Conservation (phyloP, 176 grass and related monocot species). For the Eragrostis nindensis region DNA sequence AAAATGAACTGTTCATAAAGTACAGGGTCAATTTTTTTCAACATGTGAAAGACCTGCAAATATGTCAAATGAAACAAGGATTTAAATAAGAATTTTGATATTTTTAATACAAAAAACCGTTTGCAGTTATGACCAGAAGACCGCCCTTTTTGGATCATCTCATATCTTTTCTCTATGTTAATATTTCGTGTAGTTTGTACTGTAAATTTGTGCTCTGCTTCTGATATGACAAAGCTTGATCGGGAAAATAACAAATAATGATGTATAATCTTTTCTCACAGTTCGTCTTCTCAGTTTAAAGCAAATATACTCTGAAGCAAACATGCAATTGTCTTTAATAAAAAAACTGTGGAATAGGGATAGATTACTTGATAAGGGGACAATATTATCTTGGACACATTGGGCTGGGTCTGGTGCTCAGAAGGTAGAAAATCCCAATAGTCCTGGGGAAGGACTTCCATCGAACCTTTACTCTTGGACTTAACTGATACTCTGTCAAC, state of each 20-base stretch:
- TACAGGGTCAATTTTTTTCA: slow-evolving; percentile 74
- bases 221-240: background rate
- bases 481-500: slow-evolving; percentile 59
- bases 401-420: slow-evolving; percentile 54
- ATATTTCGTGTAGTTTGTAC: slow-evolving; percentile 6
- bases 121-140: background rate
- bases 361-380: slow-evolving; percentile 89
- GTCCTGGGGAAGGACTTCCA: slow-evolving; percentile 70
- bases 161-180: slow-evolving; percentile 32
- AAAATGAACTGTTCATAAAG: slow-evolving; percentile 63
- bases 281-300: background rate
- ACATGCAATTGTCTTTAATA: slow-evolving; percentile 23
- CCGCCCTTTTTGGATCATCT: background rate
- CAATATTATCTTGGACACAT: slow-evolving; percentile 61
- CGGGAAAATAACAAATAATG: background rate
- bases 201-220: slow-evolving; percentile 22
- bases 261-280: background rate
- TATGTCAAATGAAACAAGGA: slow-evolving; percentile 32
- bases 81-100: background rate
- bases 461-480: slow-evolving; percentile 51
- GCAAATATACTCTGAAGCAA: slow-evolving; percentile 24
- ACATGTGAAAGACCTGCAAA: slow-evolving; percentile 77
- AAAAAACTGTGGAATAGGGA: slow-evolving; percentile 34
- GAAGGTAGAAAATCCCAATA: slow-evolving; percentile 92
- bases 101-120: slow-evolving; percentile 8